Evolutionary conservation across 1,284 basidiomycete species (phyloP), one percentile per base, ranked within the genome.

Genomic region (Pascua sp.): DNA sequence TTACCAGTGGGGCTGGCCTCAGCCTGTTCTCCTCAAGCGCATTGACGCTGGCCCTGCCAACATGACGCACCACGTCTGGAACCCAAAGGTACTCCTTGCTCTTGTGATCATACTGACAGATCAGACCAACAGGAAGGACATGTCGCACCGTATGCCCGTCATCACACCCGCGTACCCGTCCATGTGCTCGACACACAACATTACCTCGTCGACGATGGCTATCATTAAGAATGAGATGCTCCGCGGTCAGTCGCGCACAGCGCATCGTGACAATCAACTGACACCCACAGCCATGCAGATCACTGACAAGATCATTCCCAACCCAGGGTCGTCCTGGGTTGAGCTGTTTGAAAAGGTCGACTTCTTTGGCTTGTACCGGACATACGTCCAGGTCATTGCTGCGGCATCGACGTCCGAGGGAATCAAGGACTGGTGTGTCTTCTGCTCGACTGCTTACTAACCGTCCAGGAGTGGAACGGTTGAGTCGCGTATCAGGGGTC

Each of bases 151-250:
- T 60, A 98, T 98, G 96, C 96, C 96, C n/a, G 98, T 99, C 73
- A 98, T 99, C 70, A 98, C 96, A 1, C 96, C 96, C 5, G 94
- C 96, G 18, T 99, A 98, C 78, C 96, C 96, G 42, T 90, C 94
- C n/a, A 99, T 99, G 95, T 98, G 95, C 76, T 87, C 95, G 39
- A 98, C 96, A 13, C 96, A 99, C 79, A 98, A 98, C 70, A 93
- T 98, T 58, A 93, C 91, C 44, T 85, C 86, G 43, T 97, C 93
- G 12, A 98, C 95, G 2, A 91, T 97, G 79, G 88, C 89, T 80
- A 90, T 99, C 63, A 94, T 98, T 83, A 95, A 90, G 2, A 88
- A 91, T 68, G 96, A 98, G 73, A 95, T 98, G 77, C 89, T 92
- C 79, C 85, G 90, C 81, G 94, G 91, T 88, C 56, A 56, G 75